A percentile compares a stretch with the other conserved stretches of the same genome.
These are phyloP conservation scores for Dictyostelium intermedium DNA, from an alignment of 78 protist species.

Conservation along the genomic window DNA sequence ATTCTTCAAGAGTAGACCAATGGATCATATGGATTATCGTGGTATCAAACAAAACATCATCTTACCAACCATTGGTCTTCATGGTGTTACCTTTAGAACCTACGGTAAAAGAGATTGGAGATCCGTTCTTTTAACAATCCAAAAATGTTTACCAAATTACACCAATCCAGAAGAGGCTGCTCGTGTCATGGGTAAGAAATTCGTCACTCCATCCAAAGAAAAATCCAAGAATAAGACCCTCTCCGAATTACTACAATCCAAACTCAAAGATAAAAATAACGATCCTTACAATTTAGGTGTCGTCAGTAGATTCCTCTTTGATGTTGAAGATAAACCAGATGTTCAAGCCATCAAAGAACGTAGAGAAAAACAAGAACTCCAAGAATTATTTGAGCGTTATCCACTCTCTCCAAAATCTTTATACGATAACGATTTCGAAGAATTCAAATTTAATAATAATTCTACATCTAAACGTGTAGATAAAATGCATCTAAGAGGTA, in stretches of 20 bases:
- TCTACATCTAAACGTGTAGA: neutral
- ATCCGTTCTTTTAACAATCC: neutral
- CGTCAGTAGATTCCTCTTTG: conserved; percentile 52
- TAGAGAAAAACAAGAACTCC: neutral
- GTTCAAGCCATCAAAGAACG: neutral
- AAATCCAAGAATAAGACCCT: conserved; percentile 2
- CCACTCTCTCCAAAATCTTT: neutral
- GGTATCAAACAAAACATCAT: conserved; percentile 18
- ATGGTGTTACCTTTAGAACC: conserved; percentile 37
- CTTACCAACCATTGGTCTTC: conserved; percentile 32
- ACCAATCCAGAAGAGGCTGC: conserved; percentile 66
- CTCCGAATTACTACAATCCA: neutral
- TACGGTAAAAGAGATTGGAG: conserved; percentile 53
- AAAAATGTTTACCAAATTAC: conserved; percentile 19
- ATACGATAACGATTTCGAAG: neutral
- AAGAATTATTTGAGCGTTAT: neutral
- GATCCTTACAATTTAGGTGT: conserved; percentile 64
- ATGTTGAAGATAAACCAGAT: conserved; percentile 33
- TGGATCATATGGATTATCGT: neutral
- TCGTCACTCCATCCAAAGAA: neutral
- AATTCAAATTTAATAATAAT: neutral
- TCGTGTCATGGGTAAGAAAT: conserved; percentile 47
- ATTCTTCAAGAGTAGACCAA: conserved; percentile 18
- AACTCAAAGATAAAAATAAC: neutral
- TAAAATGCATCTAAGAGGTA: neutral